Evolutionary conservation across 1,284 basidiomycete species (phyloP), one percentile per base, ranked within the genome.

Genomic region (Cutaneotrichosporon cavernicola): DNA sequence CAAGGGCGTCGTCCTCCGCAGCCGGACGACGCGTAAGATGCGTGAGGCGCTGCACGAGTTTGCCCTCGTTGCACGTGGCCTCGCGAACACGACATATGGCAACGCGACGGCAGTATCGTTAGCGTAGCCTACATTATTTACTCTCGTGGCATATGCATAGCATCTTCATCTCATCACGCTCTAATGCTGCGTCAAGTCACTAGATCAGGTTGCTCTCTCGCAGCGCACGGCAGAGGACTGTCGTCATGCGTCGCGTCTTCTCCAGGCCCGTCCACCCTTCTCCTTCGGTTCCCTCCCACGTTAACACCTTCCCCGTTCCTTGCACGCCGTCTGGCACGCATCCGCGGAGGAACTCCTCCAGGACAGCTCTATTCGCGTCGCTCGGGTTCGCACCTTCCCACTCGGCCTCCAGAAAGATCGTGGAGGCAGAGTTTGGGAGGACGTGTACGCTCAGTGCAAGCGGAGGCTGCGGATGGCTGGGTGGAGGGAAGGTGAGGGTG

Each of bases 1-100:
- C 69, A 83, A 91, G 70, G 89, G 88, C 71, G 83, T 86, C 0
- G 84, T 93, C 26, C 81, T 89, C 52, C 77, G 77, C 51, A 74
- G 75, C 21, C 71, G 81, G 5, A 81, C 78, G 36, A 74, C 77
- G 5, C 72, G 76, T 62, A 76, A 75, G 69, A 80, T 82, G 71
- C 69, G 78, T 55, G 80, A 80, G 66, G 80, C 80, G n/a, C 66
- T 81, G 52, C 76, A 82, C 62, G 81, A 82, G 56, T 82, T 82
- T 69, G 80, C 81, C 9, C 69, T 82, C 30, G 75, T 82, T 22
- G 72, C 76, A 3, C 69, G 80, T 56, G 80, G 80, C 4, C 62
- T 81, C 56, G 80, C 77, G 47, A 78, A 77, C 59, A 80, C 80
- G 30, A 77, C 74, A 5, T 81, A 81, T 66, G 80, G 80, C 4